Conservation (phyloP, 2,329 filamentous ascomycete genomes). For the Monosporascus cannonballus region DNA sequence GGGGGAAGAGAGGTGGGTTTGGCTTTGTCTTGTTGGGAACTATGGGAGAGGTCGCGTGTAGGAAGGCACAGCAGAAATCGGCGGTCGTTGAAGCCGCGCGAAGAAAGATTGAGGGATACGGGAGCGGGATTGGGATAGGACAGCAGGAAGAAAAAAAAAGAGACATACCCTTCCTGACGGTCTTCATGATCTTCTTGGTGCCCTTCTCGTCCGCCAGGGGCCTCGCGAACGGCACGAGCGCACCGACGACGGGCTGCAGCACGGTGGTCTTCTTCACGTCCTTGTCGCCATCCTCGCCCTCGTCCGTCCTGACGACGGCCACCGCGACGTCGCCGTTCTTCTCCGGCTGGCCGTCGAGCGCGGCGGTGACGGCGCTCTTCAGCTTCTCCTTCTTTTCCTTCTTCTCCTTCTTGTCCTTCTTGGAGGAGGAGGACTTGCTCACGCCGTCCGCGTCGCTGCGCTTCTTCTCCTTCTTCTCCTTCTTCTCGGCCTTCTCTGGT, state of each 20-base stretch:
- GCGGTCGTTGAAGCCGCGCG: too few species aligned
- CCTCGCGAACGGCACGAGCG: conserved; percentile 77
- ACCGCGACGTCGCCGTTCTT: conserved; percentile 43
- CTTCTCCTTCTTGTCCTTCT: conserved; percentile 59
- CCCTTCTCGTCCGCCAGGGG: conserved; percentile 76
- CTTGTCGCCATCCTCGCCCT: conserved; percentile 38
- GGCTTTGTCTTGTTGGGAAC: too few species aligned
- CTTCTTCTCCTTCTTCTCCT: conserved; percentile 53
- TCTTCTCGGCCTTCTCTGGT: conserved; percentile 41
- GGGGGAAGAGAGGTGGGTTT: neutral
- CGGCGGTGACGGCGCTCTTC: conserved; percentile 49
- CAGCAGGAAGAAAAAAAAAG: conserved; percentile 3
- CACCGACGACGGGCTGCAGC: conserved; percentile 43
- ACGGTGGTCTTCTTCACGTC: conserved; percentile 40
- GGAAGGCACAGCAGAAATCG: too few species aligned
- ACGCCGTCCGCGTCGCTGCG: conserved; percentile 48
- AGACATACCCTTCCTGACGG: conserved; percentile 47
- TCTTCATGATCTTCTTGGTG: conserved; percentile 56
- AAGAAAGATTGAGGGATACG: conserved; percentile 1
- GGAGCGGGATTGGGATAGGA: conserved; percentile 7
- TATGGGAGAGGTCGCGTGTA: too few species aligned
- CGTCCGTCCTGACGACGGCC: conserved; percentile 33
- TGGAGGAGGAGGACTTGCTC: conserved; percentile 50
- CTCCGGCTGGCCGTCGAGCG: conserved; percentile 60
- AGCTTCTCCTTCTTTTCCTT: conserved; percentile 69